Base-by-base conservation (phyloP, 148 eudicot genomes). In the Camellia lanceoleosa region DNA sequence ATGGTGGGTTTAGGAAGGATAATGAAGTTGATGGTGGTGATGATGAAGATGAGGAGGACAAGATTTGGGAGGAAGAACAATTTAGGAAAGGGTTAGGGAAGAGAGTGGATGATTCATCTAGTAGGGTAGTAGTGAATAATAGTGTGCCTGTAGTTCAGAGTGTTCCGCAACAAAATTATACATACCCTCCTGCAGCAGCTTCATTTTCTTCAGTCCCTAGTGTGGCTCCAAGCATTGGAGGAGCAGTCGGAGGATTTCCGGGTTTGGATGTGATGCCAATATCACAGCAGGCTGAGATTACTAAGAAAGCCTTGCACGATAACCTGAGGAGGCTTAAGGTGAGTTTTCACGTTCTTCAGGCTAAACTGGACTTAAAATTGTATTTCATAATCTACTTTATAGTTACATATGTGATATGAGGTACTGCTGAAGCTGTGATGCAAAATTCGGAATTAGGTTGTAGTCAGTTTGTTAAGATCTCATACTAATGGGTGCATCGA, bases 11-110 rank as follows among this genome's bases (percentile, higher is more conserved):
- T 49, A 62, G 49, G 18, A 83, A 68, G 43, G 88, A 80, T 47
- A 81, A 19, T 41, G 87, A 64, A 78, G 65, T 62, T 71, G 77
- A 73, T 44, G 87, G 71, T 70, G 90, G 80, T 70, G 92, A 87
- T 15, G 92, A 91, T 15, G 99, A 92, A 54, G 98, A 94, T 42
- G 98, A 93, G 80, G 99, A 93, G 84, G 99, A 93, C 38, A 92
- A 91, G 83, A 88, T 86, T 80, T 96, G 98, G 99, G 98, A 93
- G 74, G 98, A 93, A 77, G 99, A 93, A 84, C 98, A 93, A 78
- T 85, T 91, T 54, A 91, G 98, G 85, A 96, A 96, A 81, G 99
- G 91, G 75, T 55, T 96, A n/a, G 98, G 98, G 72, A 96, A 91
- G 85, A 90, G 97, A 84, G 82, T 90, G 83, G 99, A 96, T 62